Conservation (phyloP, 2,329 filamentous ascomycete genomes). For the Talaromyces verruculosus region DNA sequence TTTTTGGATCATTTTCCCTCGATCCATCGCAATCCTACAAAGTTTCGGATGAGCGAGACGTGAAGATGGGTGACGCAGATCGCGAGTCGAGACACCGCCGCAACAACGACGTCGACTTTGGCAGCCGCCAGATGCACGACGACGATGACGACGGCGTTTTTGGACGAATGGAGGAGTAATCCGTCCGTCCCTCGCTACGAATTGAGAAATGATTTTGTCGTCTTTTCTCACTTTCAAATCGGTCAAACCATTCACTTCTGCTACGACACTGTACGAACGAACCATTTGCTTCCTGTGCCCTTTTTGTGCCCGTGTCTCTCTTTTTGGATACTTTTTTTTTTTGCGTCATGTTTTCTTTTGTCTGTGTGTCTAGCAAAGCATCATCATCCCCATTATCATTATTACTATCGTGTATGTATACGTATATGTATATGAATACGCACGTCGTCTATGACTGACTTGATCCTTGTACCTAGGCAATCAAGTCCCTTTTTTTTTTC, state of each 20-base stretch:
- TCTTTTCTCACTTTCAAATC: slow-evolving; percentile 17
- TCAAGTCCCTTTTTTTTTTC: neutral
- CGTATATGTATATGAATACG: slow-evolving; percentile 15
- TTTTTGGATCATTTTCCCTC: slow-evolving; percentile 45
- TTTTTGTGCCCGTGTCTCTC: neutral
- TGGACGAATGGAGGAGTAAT: slow-evolving; percentile 88
- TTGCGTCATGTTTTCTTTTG: slow-evolving; percentile 11
- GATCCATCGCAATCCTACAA: slow-evolving; percentile 50
- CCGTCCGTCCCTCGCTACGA: slow-evolving; percentile 17
- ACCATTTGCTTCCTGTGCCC: slow-evolving; percentile 7
- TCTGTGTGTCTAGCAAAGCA: slow-evolving; percentile 8
- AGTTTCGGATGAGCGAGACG: slow-evolving; percentile 57
- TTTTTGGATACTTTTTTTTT: slow-evolving; percentile 10
- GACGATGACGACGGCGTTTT: slow-evolving; percentile 96
- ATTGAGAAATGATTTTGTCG: neutral
- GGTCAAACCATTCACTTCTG: slow-evolving; percentile 22
- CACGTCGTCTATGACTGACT: slow-evolving; percentile 13
- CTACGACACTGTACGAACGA: slow-evolving; percentile 42
- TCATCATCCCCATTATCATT: neutral
- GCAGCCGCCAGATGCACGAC: slow-evolving; percentile 60
- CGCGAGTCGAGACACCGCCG: slow-evolving; percentile 33
- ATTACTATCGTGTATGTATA: slow-evolving; percentile 7
- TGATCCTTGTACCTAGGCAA: neutral
- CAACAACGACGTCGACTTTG: slow-evolving; percentile 64
- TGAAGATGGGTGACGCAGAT: slow-evolving; percentile 67